Base-by-base conservation (phyloP, 345 rosid species). In the Sapria himalayana region DNA sequence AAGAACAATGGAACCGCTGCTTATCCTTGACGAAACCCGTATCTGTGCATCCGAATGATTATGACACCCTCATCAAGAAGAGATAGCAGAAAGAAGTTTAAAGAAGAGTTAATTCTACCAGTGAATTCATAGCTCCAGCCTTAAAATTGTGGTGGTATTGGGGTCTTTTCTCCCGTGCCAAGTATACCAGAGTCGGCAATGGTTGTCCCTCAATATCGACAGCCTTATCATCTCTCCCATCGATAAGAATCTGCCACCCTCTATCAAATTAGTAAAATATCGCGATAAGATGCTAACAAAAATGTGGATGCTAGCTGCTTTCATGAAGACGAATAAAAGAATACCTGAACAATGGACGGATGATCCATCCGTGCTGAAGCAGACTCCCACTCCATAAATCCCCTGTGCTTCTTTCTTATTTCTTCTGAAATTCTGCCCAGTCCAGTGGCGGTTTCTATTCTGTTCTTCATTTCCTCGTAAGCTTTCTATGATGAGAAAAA, bases 41-140 rank as follows among this genome's bases (percentile, higher is more conserved):
- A 78, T 52, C 92, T 82, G 66, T 51, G 21, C 9, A 29, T 36
- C 5, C 10, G 9, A 6, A 23, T 13, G 13, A 4, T 38, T n/a
- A 33, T 37, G 18, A 3, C 2, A 19, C 10, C 39, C 19, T 19
- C 9, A 5, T 19, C 3, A n/a, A 8, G 3, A 11, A 9, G 5
- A 11, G 19, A 5, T 22, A 1, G 7, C 34, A n/a, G n/a, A n/a
- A n/a, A n/a, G n/a, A n/a, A n/a, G n/a, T n/a, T n/a, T n/a, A n/a
- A n/a, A n/a, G n/a, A n/a, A n/a, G n/a, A n/a, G n/a, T n/a, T n/a
- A n/a, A n/a, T n/a, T n/a, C 15, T 66, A 78, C 92, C 74, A 84
- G 45, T 14, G 86, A 71, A 52, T 84, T 84, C 76, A 84, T 73
- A 19, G 92, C 72, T 50, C 95, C 92, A 19, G 95, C 92, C 59